These are phyloP conservation scores for Maudiozyma barnettii DNA, from an alignment of 805 yeast species.

Conservation along the genomic window DNA sequence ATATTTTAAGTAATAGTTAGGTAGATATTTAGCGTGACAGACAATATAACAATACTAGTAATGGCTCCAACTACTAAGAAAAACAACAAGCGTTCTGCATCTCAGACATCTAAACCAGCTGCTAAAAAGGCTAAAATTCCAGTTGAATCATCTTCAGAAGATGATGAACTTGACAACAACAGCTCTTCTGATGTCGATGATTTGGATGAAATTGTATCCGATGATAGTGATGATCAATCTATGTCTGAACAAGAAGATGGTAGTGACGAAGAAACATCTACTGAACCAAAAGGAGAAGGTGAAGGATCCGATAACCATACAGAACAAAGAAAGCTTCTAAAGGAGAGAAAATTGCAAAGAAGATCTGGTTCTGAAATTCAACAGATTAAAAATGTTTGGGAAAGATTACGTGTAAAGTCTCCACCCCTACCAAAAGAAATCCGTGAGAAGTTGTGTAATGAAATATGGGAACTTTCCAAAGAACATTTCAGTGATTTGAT, in stretches of 20 bases:
- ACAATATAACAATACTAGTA: neutral
- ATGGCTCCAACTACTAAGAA: slow-evolving; percentile 17
- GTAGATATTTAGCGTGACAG: no score
- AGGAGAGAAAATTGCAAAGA: slow-evolving; percentile 79
- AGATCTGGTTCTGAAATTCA: slow-evolving; percentile 82
- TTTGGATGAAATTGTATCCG: slow-evolving; percentile 20
- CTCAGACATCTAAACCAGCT: slow-evolving; percentile 9
- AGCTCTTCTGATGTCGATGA: slow-evolving; percentile 26
- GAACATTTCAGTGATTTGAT: slow-evolving; percentile 77
- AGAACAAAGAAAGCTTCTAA: slow-evolving; percentile 68
- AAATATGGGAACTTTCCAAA: slow-evolving; percentile 75
- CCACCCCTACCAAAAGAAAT: slow-evolving; percentile 71
- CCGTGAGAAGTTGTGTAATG: slow-evolving; percentile 69
- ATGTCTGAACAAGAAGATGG: slow-evolving; percentile 31
- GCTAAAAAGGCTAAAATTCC: slow-evolving; percentile 28
- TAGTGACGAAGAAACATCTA: slow-evolving; percentile 18
- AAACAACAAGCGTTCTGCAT: slow-evolving; percentile 9
- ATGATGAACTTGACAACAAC: slow-evolving; percentile 19
- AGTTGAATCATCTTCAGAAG: slow-evolving; percentile 22
- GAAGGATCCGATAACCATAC: slow-evolving; percentile 45
- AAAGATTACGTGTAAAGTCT: slow-evolving; percentile 72
- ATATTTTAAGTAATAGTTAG: neutral
- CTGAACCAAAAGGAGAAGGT: slow-evolving; percentile 22
- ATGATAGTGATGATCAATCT: slow-evolving; percentile 27
- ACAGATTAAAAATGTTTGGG: slow-evolving; percentile 83